Evolutionary conservation across 2,329 filamentous ascomycete species (phyloP), one percentile per base, ranked within the genome.

Genomic region (Verticillium longisporum): DNA sequence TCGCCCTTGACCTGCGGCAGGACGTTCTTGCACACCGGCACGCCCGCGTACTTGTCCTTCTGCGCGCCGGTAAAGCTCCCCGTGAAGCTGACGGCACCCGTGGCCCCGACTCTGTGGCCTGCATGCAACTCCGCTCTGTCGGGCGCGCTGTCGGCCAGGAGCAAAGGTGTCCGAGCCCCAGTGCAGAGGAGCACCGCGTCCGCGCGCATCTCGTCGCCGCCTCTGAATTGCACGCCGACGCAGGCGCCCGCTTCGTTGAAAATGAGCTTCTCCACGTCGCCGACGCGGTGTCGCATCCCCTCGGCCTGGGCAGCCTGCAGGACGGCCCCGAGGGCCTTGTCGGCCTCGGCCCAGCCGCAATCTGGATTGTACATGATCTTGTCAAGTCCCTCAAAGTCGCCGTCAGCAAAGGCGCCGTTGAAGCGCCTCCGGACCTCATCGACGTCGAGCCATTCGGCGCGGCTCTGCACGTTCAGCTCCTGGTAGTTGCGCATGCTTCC

Each of bases 311-410:
- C 79, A 58, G 76, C 76, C 61, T 80, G 78, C 7, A 83, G 83
- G 14, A 87, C 79, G 13, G 81, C 82, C 58, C 75, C 73, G 57
- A 87, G 71, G 41, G 81, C 78, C 69, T 85, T 81, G 61, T 83
- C 83, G 13, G 84, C 84, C 58, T 83, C 80, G 18, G 79, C 83
- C 77, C 83, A 87, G 1, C 84, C 84, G 69, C 83, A 84, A 36
- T 77, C 80, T 62, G 80, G 81, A 73, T 87, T 87, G 65, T 82
- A 78, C 26, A 84, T 76, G 18, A 86, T 77, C 64, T 80, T 79
- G 63, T 82, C 81, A 55, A 85, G 77, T 7, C 77, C 82, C 6
- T 75, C 78, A 67, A 85, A 86, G 63, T 86, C 77, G 36, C 84
- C 79, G 55, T 83, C 80, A 32, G 81, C 77, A 66, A 87, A 86